Percentiles rank a stretch among this genome's conserved stretches.
Conservation (phyloP, 2,329 filamentous ascomycete species). For the Pseudophaeomoniella oleicola region DNA sequence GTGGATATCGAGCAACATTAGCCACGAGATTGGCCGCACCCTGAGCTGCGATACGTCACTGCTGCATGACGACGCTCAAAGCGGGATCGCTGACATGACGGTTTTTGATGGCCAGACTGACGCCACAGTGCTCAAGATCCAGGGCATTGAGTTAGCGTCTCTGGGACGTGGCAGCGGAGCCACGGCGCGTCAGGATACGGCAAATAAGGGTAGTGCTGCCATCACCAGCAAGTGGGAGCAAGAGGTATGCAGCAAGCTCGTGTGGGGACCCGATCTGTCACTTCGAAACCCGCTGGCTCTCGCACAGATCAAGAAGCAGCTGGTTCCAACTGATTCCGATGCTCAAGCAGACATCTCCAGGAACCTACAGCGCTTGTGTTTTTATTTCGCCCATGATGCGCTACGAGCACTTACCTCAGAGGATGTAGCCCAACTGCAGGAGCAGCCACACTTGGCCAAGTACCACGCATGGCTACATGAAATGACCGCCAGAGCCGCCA, state of each 20-base stretch:
- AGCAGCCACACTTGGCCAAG: neutral
- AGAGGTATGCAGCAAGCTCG: conserved; percentile 1
- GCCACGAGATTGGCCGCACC: neutral
- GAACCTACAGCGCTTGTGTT: neutral
- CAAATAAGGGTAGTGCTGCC: too few species aligned
- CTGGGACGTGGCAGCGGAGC: neutral
- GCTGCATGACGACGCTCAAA: neutral
- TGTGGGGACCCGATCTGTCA: conserved; percentile 2
- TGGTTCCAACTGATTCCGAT: neutral
- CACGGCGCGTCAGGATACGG: too few species aligned
- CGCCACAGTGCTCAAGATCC: neutral
- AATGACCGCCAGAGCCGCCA: neutral
- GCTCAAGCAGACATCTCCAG: neutral
- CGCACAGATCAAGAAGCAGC: neutral
- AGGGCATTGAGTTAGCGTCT: conserved; percentile 1
- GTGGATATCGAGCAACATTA: conserved; percentile 1
- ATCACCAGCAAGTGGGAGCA: conserved; percentile 1
- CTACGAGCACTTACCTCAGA: neutral
- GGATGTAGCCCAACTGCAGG: neutral
- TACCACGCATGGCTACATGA: neutral
- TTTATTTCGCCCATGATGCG: neutral
- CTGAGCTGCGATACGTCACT: neutral
- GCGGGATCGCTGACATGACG: neutral
- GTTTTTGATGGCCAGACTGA: neutral
- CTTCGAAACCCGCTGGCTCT: neutral